Conservation (phyloP, 2,329 filamentous ascomycete genomes). For the Rhinocladiella similis region DNA sequence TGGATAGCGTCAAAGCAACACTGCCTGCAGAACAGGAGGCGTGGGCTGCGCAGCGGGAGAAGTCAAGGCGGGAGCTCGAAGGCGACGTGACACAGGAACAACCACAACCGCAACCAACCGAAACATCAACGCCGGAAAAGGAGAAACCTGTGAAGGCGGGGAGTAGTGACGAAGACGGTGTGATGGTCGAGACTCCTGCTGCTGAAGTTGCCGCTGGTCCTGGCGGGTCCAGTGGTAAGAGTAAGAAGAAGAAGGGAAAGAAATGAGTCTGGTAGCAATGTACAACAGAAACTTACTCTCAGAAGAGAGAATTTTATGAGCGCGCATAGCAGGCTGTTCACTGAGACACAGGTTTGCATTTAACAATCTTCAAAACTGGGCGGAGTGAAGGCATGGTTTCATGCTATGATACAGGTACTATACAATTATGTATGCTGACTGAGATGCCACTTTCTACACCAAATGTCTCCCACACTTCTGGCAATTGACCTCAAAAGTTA, state of each 20-base stretch:
- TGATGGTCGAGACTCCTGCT: conserved; percentile 69
- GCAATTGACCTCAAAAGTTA: background rate
- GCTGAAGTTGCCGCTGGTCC: conserved; percentile 31
- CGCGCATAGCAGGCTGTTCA: background rate
- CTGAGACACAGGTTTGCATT: background rate
- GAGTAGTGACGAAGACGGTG: conserved; percentile 69
- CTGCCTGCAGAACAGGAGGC: conserved; percentile 75
- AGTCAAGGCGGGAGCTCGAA: conserved; percentile 83
- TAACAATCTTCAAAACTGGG: background rate
- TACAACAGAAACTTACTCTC: background rate
- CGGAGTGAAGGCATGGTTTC: background rate
- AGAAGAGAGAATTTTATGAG: background rate
- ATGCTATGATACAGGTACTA: conserved; percentile 10
- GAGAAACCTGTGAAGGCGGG: conserved; percentile 38
- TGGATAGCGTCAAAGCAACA: conserved; percentile 73
- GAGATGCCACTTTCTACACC: background rate
- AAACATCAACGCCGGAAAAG: background rate
- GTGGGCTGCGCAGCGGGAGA: conserved; percentile 81
- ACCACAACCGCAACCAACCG: background rate
- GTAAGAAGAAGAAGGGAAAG: conserved; percentile 51
- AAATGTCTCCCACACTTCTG: background rate
- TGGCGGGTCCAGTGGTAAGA: conserved; percentile 32
- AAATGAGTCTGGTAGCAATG: conserved; percentile 35
- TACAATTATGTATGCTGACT: conserved; percentile 3
- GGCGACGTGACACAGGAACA: conserved; percentile 33